phyloP scores from a whole-genome alignment of 1,284 basidiomycete species.

The Malassezia nana region DNA sequence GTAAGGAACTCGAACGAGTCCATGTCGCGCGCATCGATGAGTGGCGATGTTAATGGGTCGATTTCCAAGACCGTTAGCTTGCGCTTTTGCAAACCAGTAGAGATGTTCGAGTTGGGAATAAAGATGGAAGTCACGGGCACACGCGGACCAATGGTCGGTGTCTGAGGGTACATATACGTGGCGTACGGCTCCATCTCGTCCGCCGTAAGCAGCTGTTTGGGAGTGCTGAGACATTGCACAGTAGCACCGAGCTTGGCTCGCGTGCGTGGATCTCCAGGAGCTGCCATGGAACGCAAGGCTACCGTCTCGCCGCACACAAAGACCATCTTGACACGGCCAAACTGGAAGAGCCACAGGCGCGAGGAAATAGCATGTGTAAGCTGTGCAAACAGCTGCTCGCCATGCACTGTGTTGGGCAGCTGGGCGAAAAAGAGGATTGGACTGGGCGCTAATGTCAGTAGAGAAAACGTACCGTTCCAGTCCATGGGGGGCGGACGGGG shows the following conservation, averaged over 20 bases:
- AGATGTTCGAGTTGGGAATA: conserved; percentile 33
- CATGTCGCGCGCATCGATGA: conserved; percentile 26
- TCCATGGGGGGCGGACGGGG: conserved; percentile 9
- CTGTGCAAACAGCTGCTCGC: conserved; percentile 44
- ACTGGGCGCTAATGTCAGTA: background rate
- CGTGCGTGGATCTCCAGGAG: conserved; percentile 20
- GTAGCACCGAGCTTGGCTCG: conserved; percentile 33
- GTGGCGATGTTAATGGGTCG: conserved; percentile 27
- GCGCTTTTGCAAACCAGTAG: conserved; percentile 23
- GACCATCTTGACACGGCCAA: conserved; percentile 29
- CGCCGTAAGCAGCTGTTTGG: conserved; percentile 18
- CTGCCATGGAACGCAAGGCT: conserved; percentile 26
- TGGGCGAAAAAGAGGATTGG: conserved; percentile 39
- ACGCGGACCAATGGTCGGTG: conserved; percentile 29
- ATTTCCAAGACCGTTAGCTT: conserved; percentile 29
- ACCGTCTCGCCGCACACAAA: conserved; percentile 40
- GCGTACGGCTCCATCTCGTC: conserved; percentile 25
- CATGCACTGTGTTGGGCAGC: conserved; percentile 43
- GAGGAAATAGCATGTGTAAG: conserved; percentile 31
- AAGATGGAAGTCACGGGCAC: conserved; percentile 19
- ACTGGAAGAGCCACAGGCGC: conserved; percentile 39
- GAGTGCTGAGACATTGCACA: conserved; percentile 25
- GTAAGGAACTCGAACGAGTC: conserved; percentile 40
- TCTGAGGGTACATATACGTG: conserved; percentile 32
- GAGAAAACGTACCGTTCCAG: conserved; percentile 8